Evolutionary conservation across 148 eudicot species (phyloP).

Genomic region (Camellia sinensis): DNA sequence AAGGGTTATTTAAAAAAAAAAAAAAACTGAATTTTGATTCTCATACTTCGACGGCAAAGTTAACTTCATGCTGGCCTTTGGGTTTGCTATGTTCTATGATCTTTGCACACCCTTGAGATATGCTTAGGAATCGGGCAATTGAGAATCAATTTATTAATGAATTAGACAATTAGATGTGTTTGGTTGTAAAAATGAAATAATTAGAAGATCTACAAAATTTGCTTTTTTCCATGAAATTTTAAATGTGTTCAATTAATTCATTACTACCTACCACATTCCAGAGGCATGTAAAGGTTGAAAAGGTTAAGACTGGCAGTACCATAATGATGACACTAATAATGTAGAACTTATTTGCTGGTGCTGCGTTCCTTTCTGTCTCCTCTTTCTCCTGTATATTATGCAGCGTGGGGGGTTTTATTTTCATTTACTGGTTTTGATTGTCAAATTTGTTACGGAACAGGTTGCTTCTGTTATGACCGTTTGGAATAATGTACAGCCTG

Average conservation of each 20-base stretch:
- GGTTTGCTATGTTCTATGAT: neutral
- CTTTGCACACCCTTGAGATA: neutral
- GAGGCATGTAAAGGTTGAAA: too few species aligned
- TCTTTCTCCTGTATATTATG: neutral
- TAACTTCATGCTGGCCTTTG: neutral
- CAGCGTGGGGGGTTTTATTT: neutral
- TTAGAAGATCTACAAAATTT: too few species aligned
- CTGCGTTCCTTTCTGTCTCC: neutral
- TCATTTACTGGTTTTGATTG: neutral
- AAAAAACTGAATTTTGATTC: neutral
- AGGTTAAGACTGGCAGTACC: too few species aligned
- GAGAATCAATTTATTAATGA: too few species aligned
- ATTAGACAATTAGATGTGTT: too few species aligned
- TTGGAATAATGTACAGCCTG: conserved; percentile 72
- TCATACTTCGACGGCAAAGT: neutral
- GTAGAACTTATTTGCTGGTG: neutral
- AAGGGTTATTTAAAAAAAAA: neutral
- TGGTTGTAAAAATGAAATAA: too few species aligned
- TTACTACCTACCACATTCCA: neutral
- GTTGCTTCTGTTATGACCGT: conserved; percentile 95
- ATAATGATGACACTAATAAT: too few species aligned
- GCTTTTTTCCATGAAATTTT: too few species aligned
- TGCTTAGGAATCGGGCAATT: neutral
- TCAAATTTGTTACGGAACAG: conserved; percentile 32
- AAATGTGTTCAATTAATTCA: too few species aligned